A percentile compares a stretch with the other conserved stretches of the same genome.
Evolutionary conservation across 73 alveolate genomes (phyloP).

Genomic region (Paramecium sonneborni): DNA sequence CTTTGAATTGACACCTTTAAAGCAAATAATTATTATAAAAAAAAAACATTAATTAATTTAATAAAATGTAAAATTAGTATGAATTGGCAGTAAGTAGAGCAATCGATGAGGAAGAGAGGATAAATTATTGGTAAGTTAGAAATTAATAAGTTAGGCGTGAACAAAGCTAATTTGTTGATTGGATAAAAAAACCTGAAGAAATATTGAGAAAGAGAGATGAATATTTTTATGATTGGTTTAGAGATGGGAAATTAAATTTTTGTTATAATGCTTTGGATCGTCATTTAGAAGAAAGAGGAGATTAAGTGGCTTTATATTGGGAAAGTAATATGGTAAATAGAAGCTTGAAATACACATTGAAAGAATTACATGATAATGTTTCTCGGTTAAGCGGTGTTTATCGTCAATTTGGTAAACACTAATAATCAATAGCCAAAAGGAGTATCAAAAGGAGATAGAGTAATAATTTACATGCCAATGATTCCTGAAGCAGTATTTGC

Average conservation of each 20-base stretch:
- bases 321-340: slow-evolving; percentile 81
- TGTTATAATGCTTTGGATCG: slow-evolving; percentile 98
- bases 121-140: not conserved
- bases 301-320: slow-evolving; percentile 84
- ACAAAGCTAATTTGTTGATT: slow-evolving; percentile 1
- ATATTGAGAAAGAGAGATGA: slow-evolving; percentile 22
- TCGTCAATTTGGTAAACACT: slow-evolving; percentile 72
- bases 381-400: slow-evolving; percentile 91
- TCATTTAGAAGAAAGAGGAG: slow-evolving; percentile 85
- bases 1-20: not conserved
- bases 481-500: slow-evolving; percentile 96
- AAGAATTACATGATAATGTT: slow-evolving; percentile 85
- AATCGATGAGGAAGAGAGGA: not conserved
- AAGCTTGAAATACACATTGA: slow-evolving; percentile 80
- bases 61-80: not conserved
- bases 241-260: slow-evolving; percentile 89
- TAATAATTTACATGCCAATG: slow-evolving; percentile 99
- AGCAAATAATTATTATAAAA: not conserved
- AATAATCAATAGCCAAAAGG: not conserved
- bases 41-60: not conserved
- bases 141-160: not conserved
- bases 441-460: slow-evolving; percentile 93
- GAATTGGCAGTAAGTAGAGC: not conserved
- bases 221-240: slow-evolving; percentile 61
- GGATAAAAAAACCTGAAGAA: slow-evolving; percentile 1